Conservation (phyloP, 164 flowering plant genomes). For the Chimonanthus praecox region DNA sequence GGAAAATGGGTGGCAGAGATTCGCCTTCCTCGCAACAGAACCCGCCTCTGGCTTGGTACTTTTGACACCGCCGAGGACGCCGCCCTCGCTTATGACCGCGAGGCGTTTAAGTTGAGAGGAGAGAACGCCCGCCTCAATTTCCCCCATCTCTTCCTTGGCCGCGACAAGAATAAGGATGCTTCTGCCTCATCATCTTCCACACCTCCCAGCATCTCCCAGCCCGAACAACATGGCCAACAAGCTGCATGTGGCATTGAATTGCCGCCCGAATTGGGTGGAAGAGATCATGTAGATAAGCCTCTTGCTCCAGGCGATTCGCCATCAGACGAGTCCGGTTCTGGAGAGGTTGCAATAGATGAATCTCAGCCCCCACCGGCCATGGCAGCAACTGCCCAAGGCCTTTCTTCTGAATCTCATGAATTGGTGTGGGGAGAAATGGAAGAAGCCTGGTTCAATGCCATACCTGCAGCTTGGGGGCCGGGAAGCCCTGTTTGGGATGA, state of each 20-base stretch:
- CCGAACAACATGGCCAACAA: constrained; percentile 9
- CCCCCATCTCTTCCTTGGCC: constrained; percentile 67
- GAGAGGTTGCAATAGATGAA: constrained; percentile 17
- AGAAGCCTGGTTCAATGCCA: constrained; percentile 75
- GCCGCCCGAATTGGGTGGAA: neutral
- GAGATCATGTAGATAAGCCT: constrained; percentile 3
- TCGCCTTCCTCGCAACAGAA: constrained; percentile 81
- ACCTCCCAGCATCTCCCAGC: neutral
- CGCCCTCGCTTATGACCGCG: constrained; percentile 87
- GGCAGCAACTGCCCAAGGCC: constrained; percentile 15
- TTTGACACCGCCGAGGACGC: constrained; percentile 97
- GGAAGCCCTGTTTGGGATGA: constrained; percentile 88
- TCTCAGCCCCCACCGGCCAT: neutral
- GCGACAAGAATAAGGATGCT: constrained; percentile 14
- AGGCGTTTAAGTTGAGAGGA: constrained; percentile 82
- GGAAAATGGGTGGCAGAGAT: constrained; percentile 99
- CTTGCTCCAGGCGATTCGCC: constrained; percentile 5
- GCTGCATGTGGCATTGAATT: constrained; percentile 13
- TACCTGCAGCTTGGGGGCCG: constrained; percentile 78
- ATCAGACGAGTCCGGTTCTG: constrained; percentile 26
- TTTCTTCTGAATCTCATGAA: constrained; percentile 29
- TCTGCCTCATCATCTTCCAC: constrained; percentile 14
- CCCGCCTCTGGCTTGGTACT: constrained; percentile 97
- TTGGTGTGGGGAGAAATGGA: constrained; percentile 60
- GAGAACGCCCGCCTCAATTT: constrained; percentile 87